Conservation (phyloP, 2,329 filamentous ascomycete genomes). For the Albophoma yamanashiensis region DNA sequence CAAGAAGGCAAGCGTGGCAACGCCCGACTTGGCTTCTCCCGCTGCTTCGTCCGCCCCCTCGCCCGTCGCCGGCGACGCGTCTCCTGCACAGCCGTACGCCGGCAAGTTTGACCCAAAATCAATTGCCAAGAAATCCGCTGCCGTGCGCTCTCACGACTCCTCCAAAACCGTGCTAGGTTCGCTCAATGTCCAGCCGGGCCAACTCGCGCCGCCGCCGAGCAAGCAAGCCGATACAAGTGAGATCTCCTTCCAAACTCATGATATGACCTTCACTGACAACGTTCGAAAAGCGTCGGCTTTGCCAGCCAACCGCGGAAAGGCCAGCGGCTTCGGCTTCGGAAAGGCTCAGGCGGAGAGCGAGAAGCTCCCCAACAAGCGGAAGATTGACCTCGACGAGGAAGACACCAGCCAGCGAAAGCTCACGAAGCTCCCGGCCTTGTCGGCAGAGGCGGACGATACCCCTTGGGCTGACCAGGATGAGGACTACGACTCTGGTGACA, state of each 20-base stretch:
- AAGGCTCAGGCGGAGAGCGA: slow-evolving; percentile 56
- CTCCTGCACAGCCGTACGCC: slow-evolving; percentile 50
- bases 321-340: slow-evolving; percentile 75
- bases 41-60: slow-evolving; percentile 39
- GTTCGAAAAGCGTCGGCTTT: slow-evolving; percentile 35
- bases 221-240: slow-evolving; percentile 26
- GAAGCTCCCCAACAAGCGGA: slow-evolving; percentile 59
- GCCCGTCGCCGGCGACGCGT: slow-evolving; percentile 31
- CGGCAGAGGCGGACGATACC: slow-evolving; percentile 52
- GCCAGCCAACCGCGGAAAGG: slow-evolving; percentile 59
- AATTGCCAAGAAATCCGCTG: slow-evolving; percentile 67
- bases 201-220: slow-evolving; percentile 14
- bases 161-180: slow-evolving; percentile 38
- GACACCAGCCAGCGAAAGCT: slow-evolving; percentile 80
- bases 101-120: slow-evolving; percentile 83
- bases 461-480: slow-evolving; percentile 53
- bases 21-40: slow-evolving; percentile 36
- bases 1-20: slow-evolving; percentile 47
- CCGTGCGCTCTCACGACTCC: slow-evolving; percentile 43
- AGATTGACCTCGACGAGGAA: slow-evolving; percentile 79
- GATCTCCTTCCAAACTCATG: slow-evolving; percentile 3
- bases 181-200: slow-evolving; percentile 29
- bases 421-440: slow-evolving; percentile 74
- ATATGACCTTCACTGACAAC: slow-evolving; percentile 12
- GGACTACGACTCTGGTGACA: slow-evolving; percentile 62